Evolutionary conservation across 352 stramenopile genomes (phyloP).

Genomic region (Salisapilia sapeloensis): DNA sequence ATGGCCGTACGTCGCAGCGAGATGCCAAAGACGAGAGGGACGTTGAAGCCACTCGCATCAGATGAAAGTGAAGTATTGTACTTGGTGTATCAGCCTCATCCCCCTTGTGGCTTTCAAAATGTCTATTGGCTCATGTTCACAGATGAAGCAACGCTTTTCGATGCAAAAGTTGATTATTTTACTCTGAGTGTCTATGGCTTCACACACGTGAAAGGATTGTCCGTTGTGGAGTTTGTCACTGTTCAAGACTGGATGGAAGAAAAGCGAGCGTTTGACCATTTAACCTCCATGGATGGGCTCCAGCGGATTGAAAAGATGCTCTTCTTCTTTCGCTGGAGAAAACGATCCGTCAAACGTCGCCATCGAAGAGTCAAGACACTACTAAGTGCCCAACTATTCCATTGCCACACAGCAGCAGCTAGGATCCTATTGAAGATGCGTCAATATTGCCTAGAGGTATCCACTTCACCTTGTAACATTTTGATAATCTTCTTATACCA

Average conservation of each 20-base stretch:
- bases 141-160: constrained; percentile 12
- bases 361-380: constrained; percentile 14
- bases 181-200: constrained; percentile 34
- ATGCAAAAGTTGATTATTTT: constrained; percentile 16
- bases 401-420: constrained; percentile 18
- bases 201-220: constrained; percentile 20
- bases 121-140: constrained; percentile 44
- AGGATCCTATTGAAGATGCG: constrained; percentile 15
- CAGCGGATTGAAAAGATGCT: constrained; percentile 48
- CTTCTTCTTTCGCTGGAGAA: constrained; percentile 64
- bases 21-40: constrained; percentile 11
- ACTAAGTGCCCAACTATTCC: constrained; percentile 26
- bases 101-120: constrained; percentile 45
- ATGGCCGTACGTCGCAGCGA: constrained; percentile 10
- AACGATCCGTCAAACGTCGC: constrained; percentile 21
- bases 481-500: neutral
- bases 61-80: constrained; percentile 50
- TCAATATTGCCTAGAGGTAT: constrained; percentile 10
- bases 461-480: constrained; percentile 1
- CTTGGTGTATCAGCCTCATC: constrained; percentile 13
- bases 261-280: constrained; percentile 54
- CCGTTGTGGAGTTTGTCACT: constrained; percentile 33
- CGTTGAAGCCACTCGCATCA: too few species aligned
- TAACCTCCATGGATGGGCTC: constrained; percentile 41
- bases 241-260: constrained; percentile 37